phyloP scores from a whole-genome alignment of 129 eudicot species.

The Heracleum sosnowskyi region DNA sequence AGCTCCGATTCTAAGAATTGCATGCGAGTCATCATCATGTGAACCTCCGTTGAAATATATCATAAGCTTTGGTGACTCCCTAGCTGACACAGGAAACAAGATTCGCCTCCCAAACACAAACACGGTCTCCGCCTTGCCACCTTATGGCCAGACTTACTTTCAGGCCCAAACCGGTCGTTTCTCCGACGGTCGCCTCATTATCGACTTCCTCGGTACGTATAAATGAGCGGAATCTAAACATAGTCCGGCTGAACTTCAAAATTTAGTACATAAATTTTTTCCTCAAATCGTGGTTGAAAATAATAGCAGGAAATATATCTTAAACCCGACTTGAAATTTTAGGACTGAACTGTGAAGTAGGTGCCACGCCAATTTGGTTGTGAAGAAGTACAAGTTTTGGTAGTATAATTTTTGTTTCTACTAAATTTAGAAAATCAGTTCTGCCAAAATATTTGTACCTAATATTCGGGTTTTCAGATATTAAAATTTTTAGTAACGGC shows the following conservation, averaged over 20 bases:
- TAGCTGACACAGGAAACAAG: conserved; percentile 15
- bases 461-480: background rate
- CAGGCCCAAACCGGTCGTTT: conserved; percentile 10
- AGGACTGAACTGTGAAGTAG: background rate
- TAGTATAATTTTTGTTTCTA: too few species aligned
- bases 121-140: conserved; percentile 2
- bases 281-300: too few species aligned
- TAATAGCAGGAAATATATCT: too few species aligned
- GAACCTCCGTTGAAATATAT: background rate
- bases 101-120: background rate
- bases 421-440: too few species aligned
- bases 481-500: too few species aligned
- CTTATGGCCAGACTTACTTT: conserved; percentile 15
- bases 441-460: too few species aligned
- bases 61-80: conserved; percentile 16
- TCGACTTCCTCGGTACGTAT: conserved; percentile 9
- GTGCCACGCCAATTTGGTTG: background rate
- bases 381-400: background rate
- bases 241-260: too few species aligned
- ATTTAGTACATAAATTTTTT: too few species aligned
- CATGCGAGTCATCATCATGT: background rate
- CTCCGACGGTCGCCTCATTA: conserved; percentile 8
- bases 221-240: too few species aligned
- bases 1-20: background rate
- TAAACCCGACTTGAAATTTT: too few species aligned